Percentiles rank a stretch among this genome's conserved stretches.
Evolutionary conservation across 306 rosid species (phyloP).

Genomic region (Cucurbita pepo): DNA sequence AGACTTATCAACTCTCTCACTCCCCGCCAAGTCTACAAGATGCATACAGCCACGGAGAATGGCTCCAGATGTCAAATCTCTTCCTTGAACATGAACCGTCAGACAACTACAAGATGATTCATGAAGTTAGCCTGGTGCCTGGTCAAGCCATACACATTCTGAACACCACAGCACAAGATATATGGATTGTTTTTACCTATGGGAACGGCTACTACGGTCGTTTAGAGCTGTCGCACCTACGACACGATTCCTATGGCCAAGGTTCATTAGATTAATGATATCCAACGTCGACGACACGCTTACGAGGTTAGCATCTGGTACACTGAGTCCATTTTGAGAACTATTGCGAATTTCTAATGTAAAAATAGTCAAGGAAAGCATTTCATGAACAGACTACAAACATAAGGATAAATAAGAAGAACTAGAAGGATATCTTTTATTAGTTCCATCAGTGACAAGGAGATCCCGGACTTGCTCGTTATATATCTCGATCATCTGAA

Average conservation of each 20-base stretch:
- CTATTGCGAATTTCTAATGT: constrained; percentile 87
- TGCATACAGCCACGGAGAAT: constrained; percentile 85
- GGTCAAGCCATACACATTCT: constrained; percentile 2
- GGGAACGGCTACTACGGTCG: constrained; percentile 95
- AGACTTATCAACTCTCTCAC: constrained; percentile 93
- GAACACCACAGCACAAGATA: background rate
- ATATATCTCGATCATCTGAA: constrained; percentile 95
- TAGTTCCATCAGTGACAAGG: constrained; percentile 67
- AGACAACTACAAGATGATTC: constrained; percentile 57
- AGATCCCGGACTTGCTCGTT: constrained; percentile 97
- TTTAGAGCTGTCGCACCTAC: constrained; percentile 95
- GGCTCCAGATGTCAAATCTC: constrained; percentile 76
- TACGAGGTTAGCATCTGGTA: constrained; percentile 76
- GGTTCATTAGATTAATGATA: constrained; percentile 85
- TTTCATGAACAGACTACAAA: background rate
- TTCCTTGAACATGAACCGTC: constrained; percentile 97
- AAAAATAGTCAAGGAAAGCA: constrained; percentile 27
- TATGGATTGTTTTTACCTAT: constrained; percentile 33
- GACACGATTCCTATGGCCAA: constrained; percentile 80
- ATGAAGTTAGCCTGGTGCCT: constrained; percentile 1
- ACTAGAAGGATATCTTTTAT: constrained; percentile 82
- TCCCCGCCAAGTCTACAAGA: constrained; percentile 93
- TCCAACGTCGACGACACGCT: constrained; percentile 65
- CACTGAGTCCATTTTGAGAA: constrained; percentile 75
- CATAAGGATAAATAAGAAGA: background rate